Evolutionary conservation across 1,139 yeast genomes (phyloP), one percentile per base, ranked within the genome.

Genomic region (Nakaseomyces uthaithaninus): DNA sequence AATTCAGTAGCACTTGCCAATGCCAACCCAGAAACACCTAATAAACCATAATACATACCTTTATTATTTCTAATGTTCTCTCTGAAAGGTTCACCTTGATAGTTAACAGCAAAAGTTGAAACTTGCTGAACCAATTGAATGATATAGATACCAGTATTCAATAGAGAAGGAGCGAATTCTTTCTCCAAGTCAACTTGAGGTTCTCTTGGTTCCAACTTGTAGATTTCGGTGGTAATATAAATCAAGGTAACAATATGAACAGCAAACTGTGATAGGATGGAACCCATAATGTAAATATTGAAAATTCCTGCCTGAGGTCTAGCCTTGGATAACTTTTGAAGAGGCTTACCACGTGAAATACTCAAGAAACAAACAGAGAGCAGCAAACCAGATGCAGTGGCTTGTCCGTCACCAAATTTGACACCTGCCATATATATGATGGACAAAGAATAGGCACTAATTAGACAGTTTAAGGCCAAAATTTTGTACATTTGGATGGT

Each of bases 401-500:
- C 87, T 68, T 91, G 99, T 18, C 85, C 93, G 66, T 91, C 99
- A 57, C 98, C 96, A 63, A 91, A 86, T 65, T 93, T 91, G 57
- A 93, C 94, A 65, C 99, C 99, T 12, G 98, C 97, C 56, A 91
- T 72, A 62, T 85, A 93, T 57, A 91, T 76, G 27, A 91, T 96
- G 37, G 95, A 84, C 54, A 91, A 72, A 3, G 97, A 87, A 63
- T 91, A 91, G 23, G 99, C 98, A 49, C 95, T 82, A 67, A 91
- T 87, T 69, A 91, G 74, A 74, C 98, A 93, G 64, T 91, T 91
- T 67, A 91, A 74, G 0, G 99, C 98, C 60, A 91, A 71, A 56
- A 91, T 91, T 71, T 91, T 91, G 74, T 93, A 93, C 98, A 91
- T 93, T 67, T 91, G 98, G 58, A 91, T 89, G 16, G 98, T 91